phyloP scores from a whole-genome alignment of 1,139 yeast genomes.

The Blastobotrys apis region DNA sequence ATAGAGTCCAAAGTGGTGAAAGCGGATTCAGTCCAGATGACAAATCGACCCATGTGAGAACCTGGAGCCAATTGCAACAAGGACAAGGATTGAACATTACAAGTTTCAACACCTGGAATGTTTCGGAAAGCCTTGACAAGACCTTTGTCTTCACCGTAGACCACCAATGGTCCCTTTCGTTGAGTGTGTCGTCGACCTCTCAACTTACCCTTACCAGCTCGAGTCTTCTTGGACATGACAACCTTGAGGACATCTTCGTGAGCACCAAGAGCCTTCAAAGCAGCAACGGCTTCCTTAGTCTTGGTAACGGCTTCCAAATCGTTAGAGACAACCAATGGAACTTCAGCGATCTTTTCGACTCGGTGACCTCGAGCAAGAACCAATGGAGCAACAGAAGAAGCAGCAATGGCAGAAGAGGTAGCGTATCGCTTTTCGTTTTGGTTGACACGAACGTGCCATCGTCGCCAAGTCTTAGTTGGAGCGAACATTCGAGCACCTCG shows the following conservation, averaged over 20 bases:
- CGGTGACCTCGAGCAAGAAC: conserved; percentile 99
- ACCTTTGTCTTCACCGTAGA: conserved; percentile 98
- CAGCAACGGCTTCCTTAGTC: conserved; percentile 99
- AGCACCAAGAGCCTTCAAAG: conserved; percentile 98
- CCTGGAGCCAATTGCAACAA: conserved; percentile 99
- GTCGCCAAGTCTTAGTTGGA: conserved; percentile 99
- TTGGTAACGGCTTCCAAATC: conserved; percentile 89
- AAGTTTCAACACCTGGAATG: conserved; percentile 99
- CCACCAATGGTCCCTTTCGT: conserved; percentile 99
- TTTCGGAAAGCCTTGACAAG: conserved; percentile 98
- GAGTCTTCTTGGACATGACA: conserved; percentile 95
- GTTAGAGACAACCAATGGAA: conserved; percentile 95
- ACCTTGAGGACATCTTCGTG: conserved; percentile 98
- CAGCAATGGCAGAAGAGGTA: conserved; percentile 99
- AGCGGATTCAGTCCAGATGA: conserved; percentile 99
- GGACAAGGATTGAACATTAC: conserved; percentile 88
- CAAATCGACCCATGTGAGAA: conserved; percentile 99
- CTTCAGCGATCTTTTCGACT: conserved; percentile 96
- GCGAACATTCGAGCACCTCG: conserved; percentile 99
- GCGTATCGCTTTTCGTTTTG: conserved; percentile 99
- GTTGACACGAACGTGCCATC: conserved; percentile 99
- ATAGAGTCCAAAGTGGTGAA: conserved; percentile 94
- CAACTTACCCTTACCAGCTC: conserved; percentile 99
- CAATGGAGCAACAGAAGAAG: conserved; percentile 96
- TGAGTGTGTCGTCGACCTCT: conserved; percentile 99